These are phyloP conservation scores for Macrolepiota albuminosa DNA, from an alignment of 768 basidiomycete genomes.

Conservation along the genomic window DNA sequence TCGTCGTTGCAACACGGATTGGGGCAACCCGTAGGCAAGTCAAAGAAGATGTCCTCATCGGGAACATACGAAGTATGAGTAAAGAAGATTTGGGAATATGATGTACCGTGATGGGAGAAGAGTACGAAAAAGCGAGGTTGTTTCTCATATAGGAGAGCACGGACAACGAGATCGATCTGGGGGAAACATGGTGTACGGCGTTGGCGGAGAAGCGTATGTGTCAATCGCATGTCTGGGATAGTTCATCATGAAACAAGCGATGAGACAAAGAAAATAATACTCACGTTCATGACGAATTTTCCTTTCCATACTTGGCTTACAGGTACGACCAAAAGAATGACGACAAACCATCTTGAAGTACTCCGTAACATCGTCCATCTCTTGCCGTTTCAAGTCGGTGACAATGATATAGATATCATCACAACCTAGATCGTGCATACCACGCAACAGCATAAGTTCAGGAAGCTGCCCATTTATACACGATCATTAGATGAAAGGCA, in stretches of 20 bases:
- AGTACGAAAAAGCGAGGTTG: constrained; percentile 71
- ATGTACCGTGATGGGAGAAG: constrained; percentile 77
- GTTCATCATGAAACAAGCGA: not conserved
- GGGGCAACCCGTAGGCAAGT: constrained; percentile 76
- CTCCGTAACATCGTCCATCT: constrained; percentile 77
- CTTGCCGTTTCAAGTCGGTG: constrained; percentile 71
- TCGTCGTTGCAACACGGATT: constrained; percentile 78
- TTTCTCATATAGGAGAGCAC: constrained; percentile 73
- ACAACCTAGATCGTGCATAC: constrained; percentile 78
- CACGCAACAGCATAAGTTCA: constrained; percentile 73
- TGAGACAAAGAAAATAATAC: constrained; percentile 20
- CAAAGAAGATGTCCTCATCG: constrained; percentile 65
- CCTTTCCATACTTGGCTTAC: constrained; percentile 63
- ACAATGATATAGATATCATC: constrained; percentile 78
- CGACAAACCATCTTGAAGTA: constrained; percentile 75
- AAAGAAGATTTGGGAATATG: constrained; percentile 80
- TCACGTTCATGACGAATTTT: constrained; percentile 69
- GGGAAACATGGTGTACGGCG: constrained; percentile 78
- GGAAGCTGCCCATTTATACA: constrained; percentile 46
- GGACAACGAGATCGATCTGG: constrained; percentile 74
- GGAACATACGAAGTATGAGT: constrained; percentile 69
- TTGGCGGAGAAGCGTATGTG: constrained; percentile 61
- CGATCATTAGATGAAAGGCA: constrained; percentile 7
- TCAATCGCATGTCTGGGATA: constrained; percentile 56
- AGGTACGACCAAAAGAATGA: constrained; percentile 54